Evolutionary conservation across 2,329 filamentous ascomycete species (phyloP).

Genomic region (Fusarium sp.): DNA sequence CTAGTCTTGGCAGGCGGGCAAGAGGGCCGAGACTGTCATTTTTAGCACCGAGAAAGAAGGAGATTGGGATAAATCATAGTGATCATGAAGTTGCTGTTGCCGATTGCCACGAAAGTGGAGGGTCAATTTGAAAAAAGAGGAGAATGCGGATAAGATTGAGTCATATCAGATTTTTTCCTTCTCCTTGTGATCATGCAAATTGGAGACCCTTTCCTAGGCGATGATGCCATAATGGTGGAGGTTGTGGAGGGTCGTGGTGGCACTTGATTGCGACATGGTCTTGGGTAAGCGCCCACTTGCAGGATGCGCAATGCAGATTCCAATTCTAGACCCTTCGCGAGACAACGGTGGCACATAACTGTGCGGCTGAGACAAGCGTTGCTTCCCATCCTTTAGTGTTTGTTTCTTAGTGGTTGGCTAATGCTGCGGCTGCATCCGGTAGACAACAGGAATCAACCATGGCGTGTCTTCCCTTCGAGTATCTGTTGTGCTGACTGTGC

Average conservation of each 20-base stretch:
- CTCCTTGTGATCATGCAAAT: conserved; percentile 8
- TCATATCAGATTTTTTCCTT: not conserved
- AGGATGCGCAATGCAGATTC: conserved; percentile 9
- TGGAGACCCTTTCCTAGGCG: conserved; percentile 7
- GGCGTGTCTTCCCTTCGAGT: not conserved
- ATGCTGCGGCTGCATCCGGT: not conserved
- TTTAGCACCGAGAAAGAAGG: not conserved
- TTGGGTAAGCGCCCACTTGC: not conserved
- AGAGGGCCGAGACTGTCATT: not conserved
- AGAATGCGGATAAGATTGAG: not conserved
- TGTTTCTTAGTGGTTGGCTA: not conserved
- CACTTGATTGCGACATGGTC: conserved; percentile 13
- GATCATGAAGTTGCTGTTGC: not conserved
- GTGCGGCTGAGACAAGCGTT: conserved; percentile 1
- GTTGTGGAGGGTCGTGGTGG: conserved; percentile 15
- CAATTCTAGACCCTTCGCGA: conserved; percentile 31
- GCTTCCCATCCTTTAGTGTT: not conserved
- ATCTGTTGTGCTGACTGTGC: not conserved
- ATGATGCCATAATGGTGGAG: conserved; percentile 10
- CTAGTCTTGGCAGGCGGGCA: not conserved
- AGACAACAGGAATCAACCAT: not conserved
- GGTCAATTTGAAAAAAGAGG: not conserved
- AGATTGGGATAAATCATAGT: not conserved
- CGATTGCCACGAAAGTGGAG: not conserved
- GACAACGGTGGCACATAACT: not conserved